phyloP scores from a whole-genome alignment of 1,284 basidiomycete species.

The Polyporus tsugae region DNA sequence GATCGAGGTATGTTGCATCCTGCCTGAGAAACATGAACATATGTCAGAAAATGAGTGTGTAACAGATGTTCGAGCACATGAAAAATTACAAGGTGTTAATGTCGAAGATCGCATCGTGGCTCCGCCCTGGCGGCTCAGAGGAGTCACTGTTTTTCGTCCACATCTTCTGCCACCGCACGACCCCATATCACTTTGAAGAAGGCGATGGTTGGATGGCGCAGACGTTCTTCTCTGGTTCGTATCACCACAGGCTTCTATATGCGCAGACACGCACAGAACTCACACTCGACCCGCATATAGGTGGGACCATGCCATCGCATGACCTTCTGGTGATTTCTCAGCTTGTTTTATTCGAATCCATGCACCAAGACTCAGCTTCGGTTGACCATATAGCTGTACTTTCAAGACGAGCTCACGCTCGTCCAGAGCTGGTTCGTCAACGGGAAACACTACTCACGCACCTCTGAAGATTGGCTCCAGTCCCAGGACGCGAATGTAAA shows the following conservation, averaged over 20 bases:
- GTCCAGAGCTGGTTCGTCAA: constrained; percentile 71
- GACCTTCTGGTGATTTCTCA: constrained; percentile 65
- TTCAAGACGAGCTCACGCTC: constrained; percentile 72
- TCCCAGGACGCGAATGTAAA: constrained; percentile 59
- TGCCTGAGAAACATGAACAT: background rate
- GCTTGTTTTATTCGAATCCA: background rate
- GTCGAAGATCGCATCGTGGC: constrained; percentile 74
- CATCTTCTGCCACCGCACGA: constrained; percentile 76
- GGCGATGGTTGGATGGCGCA: constrained; percentile 82
- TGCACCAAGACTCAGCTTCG: background rate
- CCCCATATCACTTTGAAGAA: constrained; percentile 79
- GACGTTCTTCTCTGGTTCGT: constrained; percentile 76
- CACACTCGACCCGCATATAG: constrained; percentile 37
- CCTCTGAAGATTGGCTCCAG: constrained; percentile 75
- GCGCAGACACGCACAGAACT: constrained; percentile 25
- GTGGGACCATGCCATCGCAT: constrained; percentile 72
- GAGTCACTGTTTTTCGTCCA: constrained; percentile 75
- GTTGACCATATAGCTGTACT: constrained; percentile 58
- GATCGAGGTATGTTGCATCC: constrained; percentile 60
- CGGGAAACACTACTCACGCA: constrained; percentile 73
- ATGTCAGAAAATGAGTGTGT: background rate
- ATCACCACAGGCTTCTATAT: constrained; percentile 26
- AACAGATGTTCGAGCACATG: constrained; percentile 86
- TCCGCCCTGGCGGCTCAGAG: constrained; percentile 53
- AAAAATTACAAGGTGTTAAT: constrained; percentile 79